Evolutionary conservation across 148 eudicot species (phyloP).

Genomic region (Persicaria tinctoria): DNA sequence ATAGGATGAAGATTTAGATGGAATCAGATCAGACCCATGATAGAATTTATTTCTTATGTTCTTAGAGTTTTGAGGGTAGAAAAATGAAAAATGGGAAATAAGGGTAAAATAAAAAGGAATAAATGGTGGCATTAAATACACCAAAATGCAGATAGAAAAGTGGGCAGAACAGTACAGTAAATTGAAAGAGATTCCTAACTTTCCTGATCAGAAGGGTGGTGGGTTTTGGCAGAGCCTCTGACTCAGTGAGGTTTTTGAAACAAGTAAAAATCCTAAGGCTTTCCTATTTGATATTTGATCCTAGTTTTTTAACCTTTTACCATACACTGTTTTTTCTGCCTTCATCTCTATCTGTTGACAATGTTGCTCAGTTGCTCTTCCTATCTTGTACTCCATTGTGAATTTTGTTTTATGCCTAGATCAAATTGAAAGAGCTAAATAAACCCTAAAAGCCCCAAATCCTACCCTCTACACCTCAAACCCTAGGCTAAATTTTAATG

Average conservation of each 20-base stretch:
- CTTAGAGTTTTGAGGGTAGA: neutral
- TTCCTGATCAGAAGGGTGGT: slow-evolving; percentile 4
- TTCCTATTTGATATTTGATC: neutral
- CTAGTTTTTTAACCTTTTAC: slow-evolving; percentile 3
- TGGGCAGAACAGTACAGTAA: slow-evolving; percentile 7
- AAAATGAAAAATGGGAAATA: neutral
- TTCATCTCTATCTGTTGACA: neutral
- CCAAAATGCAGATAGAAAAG: slow-evolving; percentile 5
- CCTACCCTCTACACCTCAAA: no score
- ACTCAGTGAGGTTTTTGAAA: slow-evolving; percentile 2
- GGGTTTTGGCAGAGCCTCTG: slow-evolving; percentile 9
- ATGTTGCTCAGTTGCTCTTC: slow-evolving; percentile 3
- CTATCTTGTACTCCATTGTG: neutral
- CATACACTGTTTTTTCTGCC: neutral
- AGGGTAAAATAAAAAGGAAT: neutral
- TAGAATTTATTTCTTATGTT: neutral
- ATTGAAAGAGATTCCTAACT: slow-evolving; percentile 8
- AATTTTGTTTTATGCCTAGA: no score
- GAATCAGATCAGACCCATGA: no score
- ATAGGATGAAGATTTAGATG: no score
- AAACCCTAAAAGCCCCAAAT: no score
- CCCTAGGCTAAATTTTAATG: neutral
- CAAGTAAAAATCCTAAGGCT: slow-evolving; percentile 2
- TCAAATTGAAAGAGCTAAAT: no score
- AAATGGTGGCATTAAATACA: slow-evolving; percentile 8